Base-by-base conservation (phyloP, 441 rosid genomes). In the Gossypium schwendimanii region DNA sequence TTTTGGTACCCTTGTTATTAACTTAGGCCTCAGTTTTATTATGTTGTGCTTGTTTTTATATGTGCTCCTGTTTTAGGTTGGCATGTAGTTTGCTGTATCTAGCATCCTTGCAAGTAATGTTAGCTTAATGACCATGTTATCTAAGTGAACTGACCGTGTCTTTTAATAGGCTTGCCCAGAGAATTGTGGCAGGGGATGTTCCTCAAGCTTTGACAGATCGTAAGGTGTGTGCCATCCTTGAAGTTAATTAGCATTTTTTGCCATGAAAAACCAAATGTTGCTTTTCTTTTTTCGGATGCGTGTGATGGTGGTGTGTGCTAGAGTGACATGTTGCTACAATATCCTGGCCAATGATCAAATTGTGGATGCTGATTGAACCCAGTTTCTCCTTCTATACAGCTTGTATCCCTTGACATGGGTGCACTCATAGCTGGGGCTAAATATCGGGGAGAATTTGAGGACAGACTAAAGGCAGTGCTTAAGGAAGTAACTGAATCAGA, bases 151-250 rank as follows among this genome's bases (percentile, higher is more conserved):
- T 69, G 55, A 67, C 21, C 20, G 1, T 74, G 49, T 59, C 70
- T 73, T 36, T 75, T 79, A 63, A 85, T 85, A 96, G 98, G 75
- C 97, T 96, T 75, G 97, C 99, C 73, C 98, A 91, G 85, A 88
- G 97, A 84, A 93, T 91, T 85, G 97, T 93, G 77, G 87, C 87
- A 82, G 97, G 99, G 65, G 98, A 96, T 80, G 99, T 96, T 21
- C 99, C 99, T 78, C 97, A 93, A 86, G 98, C 97, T 75, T 81
- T 96, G 81, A 96, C 88, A 97, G 88, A 96, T 78, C 90, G 98
- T 61, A 88, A 86, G 97, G 97, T 94, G 63, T 31, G 78, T 77
- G 75, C 36, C 64, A 41, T 21, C 50, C 28, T 72, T 58, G 21
- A 71, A 58, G 23, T 44, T 59, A 23, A 36, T 65, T 58, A 58